Evolutionary conservation across 1,284 basidiomycete species (phyloP), one percentile per base, ranked within the genome.

Genomic region (Abortiporus biennis): DNA sequence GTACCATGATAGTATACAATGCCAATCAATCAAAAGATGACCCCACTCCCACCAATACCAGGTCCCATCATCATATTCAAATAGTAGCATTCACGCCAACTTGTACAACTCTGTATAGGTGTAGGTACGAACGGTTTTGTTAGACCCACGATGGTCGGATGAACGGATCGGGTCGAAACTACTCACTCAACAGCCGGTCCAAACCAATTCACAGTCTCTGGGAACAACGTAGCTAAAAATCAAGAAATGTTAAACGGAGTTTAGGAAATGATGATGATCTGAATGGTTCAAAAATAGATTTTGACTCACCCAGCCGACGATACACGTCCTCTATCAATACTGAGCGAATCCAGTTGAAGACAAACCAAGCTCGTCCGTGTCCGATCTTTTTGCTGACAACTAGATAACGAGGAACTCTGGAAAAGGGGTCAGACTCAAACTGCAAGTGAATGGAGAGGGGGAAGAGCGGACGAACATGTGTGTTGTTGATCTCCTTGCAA

Each of bases 311-410:
- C 35, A 80, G 52, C 30, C 74, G 69, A 22, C 69, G 68, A 55
- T 81, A 81, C 0, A 80, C 51, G 21, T 68, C 71, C 51, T 82
- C 78, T 25, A 82, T 69, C n/a, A 82, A 55, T 37, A 72, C 60
- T 20, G 51, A 57, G 35, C 80, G 61, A 4, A 74, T 30, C 62
- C 65, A 74, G 45, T 71, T 70, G 13, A 66, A 47, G 5, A 69
- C 43, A 2, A 57, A 49, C 1, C 64, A 59, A 1, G 66, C 27
- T 23, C 54, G 53, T 1, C 66, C 61, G 12, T 49, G 56, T 6
- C 58, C 42, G 2, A 71, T 47, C 2, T 50, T 55, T 46, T 61
- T 67, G 50, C 74, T 74, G 20, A 69, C 57, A 31, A 82, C 69
- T 47, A 75, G 65, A 49, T 83, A 82, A 54, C 76, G 72, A 0